Conservation (phyloP, 192 early-diverging fungal genomes). For the Dimargaris cristalligena region DNA sequence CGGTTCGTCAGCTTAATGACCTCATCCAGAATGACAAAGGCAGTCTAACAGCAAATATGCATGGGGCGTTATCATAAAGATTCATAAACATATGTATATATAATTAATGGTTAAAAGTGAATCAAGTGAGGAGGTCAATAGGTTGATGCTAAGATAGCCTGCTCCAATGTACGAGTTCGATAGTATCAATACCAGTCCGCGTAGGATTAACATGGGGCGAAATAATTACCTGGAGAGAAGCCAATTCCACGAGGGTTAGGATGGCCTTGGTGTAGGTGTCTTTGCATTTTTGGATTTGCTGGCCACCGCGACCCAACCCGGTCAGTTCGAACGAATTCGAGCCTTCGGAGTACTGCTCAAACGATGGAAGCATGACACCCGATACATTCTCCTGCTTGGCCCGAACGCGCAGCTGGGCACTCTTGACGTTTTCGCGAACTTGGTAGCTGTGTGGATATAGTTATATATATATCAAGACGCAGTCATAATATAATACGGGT, state of each 20-base stretch:
- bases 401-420: slow-evolving; percentile 76
- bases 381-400: slow-evolving; percentile 96
- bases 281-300: slow-evolving; percentile 88
- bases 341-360: slow-evolving; percentile 73
- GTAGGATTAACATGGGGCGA: too few relatives aligned
- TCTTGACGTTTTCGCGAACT: slow-evolving; percentile 85
- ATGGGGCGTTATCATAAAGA: too few relatives aligned
- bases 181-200: too few relatives aligned
- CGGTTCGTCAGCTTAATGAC: slow-evolving; percentile 99
- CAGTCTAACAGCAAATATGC: slow-evolving; percentile 60
- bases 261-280: slow-evolving; percentile 90
- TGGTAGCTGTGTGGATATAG: slow-evolving; percentile 50
- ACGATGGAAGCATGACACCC: slow-evolving; percentile 85
- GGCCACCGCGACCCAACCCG: slow-evolving; percentile 95
- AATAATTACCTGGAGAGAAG: slow-evolving; percentile 88
- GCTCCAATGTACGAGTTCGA: too few relatives aligned
- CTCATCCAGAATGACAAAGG: slow-evolving; percentile 97
- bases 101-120: too few relatives aligned
- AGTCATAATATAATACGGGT: too few relatives aligned
- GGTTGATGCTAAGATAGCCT: too few relatives aligned
- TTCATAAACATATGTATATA: too few relatives aligned
- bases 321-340: slow-evolving; percentile 91
- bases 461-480: too few relatives aligned
- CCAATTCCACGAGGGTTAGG: slow-evolving; percentile 89
- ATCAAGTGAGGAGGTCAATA: too few relatives aligned